Conservation (phyloP, 805 yeast genomes). For the Cyberlindnera veronae region DNA sequence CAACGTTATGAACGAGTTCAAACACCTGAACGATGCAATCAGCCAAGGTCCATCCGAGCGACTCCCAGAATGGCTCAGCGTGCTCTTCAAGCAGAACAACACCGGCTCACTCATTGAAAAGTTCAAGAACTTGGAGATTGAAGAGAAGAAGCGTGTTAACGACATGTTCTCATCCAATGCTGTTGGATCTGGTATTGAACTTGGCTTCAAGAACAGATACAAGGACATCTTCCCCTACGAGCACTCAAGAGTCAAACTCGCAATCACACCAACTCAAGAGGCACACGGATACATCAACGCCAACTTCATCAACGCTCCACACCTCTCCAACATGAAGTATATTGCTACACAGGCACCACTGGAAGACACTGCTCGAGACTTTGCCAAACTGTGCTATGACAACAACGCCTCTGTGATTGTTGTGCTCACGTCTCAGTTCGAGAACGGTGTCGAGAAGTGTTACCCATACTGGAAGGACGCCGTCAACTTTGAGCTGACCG, state of each 20-base stretch:
- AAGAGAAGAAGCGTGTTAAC: constrained; percentile 66
- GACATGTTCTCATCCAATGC: constrained; percentile 28
- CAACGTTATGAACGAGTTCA: constrained; percentile 22
- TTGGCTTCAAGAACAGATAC: constrained; percentile 73
- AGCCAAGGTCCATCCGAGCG: constrained; percentile 8
- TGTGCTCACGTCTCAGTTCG: constrained; percentile 72
- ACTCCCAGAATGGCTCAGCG: constrained; percentile 45
- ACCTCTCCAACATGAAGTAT: constrained; percentile 37
- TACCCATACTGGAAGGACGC: constrained; percentile 75
- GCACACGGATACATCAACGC: constrained; percentile 44
- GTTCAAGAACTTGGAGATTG: constrained; percentile 63
- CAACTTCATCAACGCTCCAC: constrained; percentile 49
- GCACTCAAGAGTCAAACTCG: constrained; percentile 37
- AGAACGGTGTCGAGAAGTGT: constrained; percentile 79
- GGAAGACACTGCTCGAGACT: constrained; percentile 68
- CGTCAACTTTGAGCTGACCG: constrained; percentile 31
- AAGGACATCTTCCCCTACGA: constrained; percentile 79
- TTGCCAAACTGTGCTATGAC: constrained; percentile 74
- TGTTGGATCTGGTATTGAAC: constrained; percentile 49
- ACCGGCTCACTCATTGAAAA: constrained; percentile 38
- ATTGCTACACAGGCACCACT: constrained; percentile 94
- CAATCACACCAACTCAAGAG: constrained; percentile 31
- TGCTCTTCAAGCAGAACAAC: constrained; percentile 23
- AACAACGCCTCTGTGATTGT: constrained; percentile 63
- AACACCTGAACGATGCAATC: constrained; percentile 10